Conservation (phyloP, 2,329 filamentous ascomycete species). For the Beauveria brongniartii region DNA sequence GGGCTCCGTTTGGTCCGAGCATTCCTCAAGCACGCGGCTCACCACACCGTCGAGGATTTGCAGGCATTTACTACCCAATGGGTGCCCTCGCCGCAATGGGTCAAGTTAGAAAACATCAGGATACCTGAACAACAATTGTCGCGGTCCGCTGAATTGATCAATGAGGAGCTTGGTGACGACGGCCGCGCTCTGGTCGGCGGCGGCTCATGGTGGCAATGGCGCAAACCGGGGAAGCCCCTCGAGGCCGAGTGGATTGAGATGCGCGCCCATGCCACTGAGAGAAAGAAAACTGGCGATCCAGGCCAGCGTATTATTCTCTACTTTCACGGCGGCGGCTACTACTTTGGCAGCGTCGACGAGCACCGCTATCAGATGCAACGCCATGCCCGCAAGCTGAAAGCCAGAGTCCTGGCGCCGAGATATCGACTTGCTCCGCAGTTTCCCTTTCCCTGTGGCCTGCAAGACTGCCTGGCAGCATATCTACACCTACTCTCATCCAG, state of each 20-base stretch:
- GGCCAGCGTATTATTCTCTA: conserved; percentile 82
- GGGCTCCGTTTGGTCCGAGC: conserved; percentile 79
- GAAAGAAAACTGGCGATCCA: conserved; percentile 51
- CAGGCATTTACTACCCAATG: conserved; percentile 88
- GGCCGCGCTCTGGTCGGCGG: conserved; percentile 74
- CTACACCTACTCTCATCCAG: conserved; percentile 71
- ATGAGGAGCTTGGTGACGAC: conserved; percentile 66
- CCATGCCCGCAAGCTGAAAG: conserved; percentile 88
- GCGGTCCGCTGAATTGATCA: conserved; percentile 58
- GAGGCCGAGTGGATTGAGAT: conserved; percentile 96
- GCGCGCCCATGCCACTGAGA: conserved; percentile 63
- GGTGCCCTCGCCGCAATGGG: conserved; percentile 85
- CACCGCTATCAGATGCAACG: conserved; percentile 98
- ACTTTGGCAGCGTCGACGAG: conserved; percentile 90
- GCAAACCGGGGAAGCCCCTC: conserved; percentile 55
- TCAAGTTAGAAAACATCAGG: conserved; percentile 62
- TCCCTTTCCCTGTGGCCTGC: conserved; percentile 86
- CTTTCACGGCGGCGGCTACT: conserved; percentile 90
- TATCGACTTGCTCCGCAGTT: conserved; percentile 91
- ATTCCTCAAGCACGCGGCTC: conserved; percentile 77
- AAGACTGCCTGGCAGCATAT: conserved; percentile 85
- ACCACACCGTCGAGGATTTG: conserved; percentile 86
- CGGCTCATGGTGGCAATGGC: conserved; percentile 84
- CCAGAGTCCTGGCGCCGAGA: conserved; percentile 74
- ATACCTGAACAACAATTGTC: conserved; percentile 58